Base-by-base conservation (phyloP, 73 alveolate genomes). In the Paramecium sonneborni region DNA sequence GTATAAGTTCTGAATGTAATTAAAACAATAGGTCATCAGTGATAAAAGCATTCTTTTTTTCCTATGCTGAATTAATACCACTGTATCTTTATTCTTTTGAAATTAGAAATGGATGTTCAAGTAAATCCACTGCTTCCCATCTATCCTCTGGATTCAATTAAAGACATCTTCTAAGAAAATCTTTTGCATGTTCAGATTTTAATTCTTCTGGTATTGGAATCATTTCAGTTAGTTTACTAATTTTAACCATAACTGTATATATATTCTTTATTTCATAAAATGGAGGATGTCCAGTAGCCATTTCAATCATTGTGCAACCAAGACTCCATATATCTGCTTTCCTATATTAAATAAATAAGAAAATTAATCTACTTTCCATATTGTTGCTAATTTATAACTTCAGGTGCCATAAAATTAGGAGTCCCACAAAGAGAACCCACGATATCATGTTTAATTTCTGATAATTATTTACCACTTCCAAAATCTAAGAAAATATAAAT, bases 231-330 rank as follows among this genome's bases (percentile, higher is more conserved):
- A 69, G 67, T 30, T 85, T 62, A 6, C 87, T 76, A 32, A 92
- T 94, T 69, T 85, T 68, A 92, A 76, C 76, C 37, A 94, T 92
- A n/a, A 88, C 84, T 20, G 87, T 92, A 28, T 48, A 84, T 38
- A 94, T 85, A 93, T 86, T 85, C 57, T 79, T 85, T 39, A 70
- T 72, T 74, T 85, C 96, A 92, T 57, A 58, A 91, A 67, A 96
- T n/a, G 99, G 99, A 24, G 97, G 98, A 10, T 79, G 35, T 2
- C 98, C 99, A 21, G 93, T 68, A 37, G 95, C 95, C 98, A 97
- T 96, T 92, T 97, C 99, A 34, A 96, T 92, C 20, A 97, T 86
- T 24, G 97, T 93, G 70, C 99, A 97, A 1, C 99, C 99, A 62
- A 97, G 62, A 70, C 98, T 94, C 99, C 99, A 97, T 24, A 97